A percentile compares a stretch with the other conserved stretches of the same genome.
Conservation (phyloP, 75 land plant genomes). For the Chamaecyparis obtusa region DNA sequence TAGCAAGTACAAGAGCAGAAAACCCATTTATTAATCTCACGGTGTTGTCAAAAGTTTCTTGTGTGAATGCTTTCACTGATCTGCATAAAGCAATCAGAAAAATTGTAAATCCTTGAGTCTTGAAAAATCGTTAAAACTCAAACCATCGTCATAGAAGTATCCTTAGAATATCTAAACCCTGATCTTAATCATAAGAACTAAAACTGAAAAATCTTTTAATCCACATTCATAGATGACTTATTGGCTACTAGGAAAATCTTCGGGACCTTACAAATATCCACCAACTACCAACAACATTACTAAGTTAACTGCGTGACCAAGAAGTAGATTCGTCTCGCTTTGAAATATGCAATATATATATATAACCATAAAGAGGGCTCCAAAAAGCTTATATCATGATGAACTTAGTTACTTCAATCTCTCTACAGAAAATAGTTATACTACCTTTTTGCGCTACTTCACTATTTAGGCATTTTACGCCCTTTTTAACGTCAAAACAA, state of each 20-base stretch:
- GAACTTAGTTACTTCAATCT: too few species aligned
- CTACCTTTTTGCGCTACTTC: not conserved
- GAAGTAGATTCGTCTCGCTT: not conserved
- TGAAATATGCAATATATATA: too few species aligned
- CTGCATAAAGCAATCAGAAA: slow-evolving; percentile 45
- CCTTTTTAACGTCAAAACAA: not conserved
- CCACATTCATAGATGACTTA: not conserved
- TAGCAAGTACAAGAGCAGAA: slow-evolving; percentile 75
- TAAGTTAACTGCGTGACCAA: not conserved
- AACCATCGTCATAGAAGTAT: not conserved
- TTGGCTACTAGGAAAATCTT: not conserved
- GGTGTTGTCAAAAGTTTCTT: slow-evolving; percentile 85
- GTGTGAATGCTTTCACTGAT: slow-evolving; percentile 89
- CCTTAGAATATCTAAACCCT: not conserved
- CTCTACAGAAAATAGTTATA: too few species aligned
- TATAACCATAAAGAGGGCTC: too few species aligned
- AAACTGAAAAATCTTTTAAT: not conserved
- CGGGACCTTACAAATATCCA: not conserved
- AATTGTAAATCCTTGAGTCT: not conserved
- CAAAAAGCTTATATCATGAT: too few species aligned
- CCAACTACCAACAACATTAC: not conserved
- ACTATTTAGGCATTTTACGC: not conserved
- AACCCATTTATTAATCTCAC: slow-evolving; percentile 90
- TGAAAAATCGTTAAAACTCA: not conserved
- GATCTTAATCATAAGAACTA: slow-evolving; percentile 2